Evolutionary conservation across 1,284 basidiomycete species (phyloP).

Genomic region (Cutaneotrichosporon arboriforme): DNA sequence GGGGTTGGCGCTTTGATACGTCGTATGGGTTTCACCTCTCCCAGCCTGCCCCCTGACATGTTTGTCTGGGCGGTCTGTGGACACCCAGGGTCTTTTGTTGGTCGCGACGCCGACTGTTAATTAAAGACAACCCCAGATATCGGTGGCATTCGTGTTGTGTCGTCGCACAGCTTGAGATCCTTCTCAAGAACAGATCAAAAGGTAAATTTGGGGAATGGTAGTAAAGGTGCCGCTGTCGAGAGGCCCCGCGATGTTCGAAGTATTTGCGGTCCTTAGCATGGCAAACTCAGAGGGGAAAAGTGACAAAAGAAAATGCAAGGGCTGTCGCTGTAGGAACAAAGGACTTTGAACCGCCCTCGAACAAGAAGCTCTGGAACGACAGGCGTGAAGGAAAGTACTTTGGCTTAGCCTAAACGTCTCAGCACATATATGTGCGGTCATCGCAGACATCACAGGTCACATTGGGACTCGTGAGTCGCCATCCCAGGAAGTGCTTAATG

Average conservation of each 20-base stretch:
- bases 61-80: conserved; percentile 17
- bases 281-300: neutral
- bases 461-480: too few species aligned
- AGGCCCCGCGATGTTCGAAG: conserved; percentile 8
- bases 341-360: too few species aligned
- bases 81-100: conserved; percentile 10
- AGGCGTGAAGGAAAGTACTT: too few species aligned
- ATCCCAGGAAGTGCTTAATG: too few species aligned
- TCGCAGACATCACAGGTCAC: too few species aligned
- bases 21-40: conserved; percentile 3
- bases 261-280: conserved; percentile 8
- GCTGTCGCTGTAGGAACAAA: too few species aligned
- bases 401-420: too few species aligned
- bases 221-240: neutral
- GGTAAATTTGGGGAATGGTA: conserved; percentile 2
- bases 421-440: too few species aligned
- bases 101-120: conserved; percentile 4
- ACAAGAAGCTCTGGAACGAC: too few species aligned
- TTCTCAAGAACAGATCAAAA: conserved; percentile 15
- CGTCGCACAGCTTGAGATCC: conserved; percentile 7
- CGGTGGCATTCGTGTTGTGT: conserved; percentile 11
- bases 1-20: conserved; percentile 10
- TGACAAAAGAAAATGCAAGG: neutral
- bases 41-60: conserved; percentile 3
- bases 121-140: conserved; percentile 1